These are phyloP conservation scores for Sistotremastrum suecicum DNA, from an alignment of 768 basidiomycete genomes.

Conservation along the genomic window DNA sequence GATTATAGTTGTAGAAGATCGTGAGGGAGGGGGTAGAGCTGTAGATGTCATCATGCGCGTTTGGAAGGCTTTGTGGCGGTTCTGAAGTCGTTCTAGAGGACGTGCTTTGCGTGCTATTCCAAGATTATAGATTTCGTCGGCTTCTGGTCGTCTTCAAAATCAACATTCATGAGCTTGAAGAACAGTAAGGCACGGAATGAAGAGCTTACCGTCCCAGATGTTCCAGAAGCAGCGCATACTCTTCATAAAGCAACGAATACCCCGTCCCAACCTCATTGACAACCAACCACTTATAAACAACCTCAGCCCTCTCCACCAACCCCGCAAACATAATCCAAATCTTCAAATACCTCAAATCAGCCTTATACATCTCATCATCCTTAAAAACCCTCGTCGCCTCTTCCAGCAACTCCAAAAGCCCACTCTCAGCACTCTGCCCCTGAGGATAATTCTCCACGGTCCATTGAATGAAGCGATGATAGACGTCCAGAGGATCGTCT, in stretches of 20 bases:
- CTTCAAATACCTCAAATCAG: constrained; percentile 82
- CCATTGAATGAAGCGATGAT: constrained; percentile 83
- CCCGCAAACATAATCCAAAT: constrained; percentile 83
- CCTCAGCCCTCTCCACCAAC: constrained; percentile 55
- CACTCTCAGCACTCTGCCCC: constrained; percentile 52
- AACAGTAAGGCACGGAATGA: neutral
- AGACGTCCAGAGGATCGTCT: constrained; percentile 77
- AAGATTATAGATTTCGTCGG: constrained; percentile 65
- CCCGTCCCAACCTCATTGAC: constrained; percentile 81
- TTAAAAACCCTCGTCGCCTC: constrained; percentile 73
- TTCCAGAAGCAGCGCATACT: constrained; percentile 76
- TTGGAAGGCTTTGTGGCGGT: constrained; percentile 68
- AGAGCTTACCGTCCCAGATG: constrained; percentile 51
- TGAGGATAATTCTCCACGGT: constrained; percentile 74
- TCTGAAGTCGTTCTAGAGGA: constrained; percentile 75
- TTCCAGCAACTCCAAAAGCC: constrained; percentile 69
- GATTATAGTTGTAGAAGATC: constrained; percentile 15
- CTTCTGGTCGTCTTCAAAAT: constrained; percentile 49
- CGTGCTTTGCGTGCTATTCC: constrained; percentile 75
- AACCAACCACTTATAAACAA: constrained; percentile 79
- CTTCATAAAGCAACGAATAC: constrained; percentile 76
- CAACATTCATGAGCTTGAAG: neutral
- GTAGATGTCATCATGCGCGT: constrained; percentile 56
- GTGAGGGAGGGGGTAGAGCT: constrained; percentile 22
- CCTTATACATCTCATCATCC: constrained; percentile 70